A percentile compares a stretch with the other conserved stretches of the same genome.
phyloP scores from a whole-genome alignment of 2,329 filamentous ascomycete genomes.

The Talaromyces sp. region DNA sequence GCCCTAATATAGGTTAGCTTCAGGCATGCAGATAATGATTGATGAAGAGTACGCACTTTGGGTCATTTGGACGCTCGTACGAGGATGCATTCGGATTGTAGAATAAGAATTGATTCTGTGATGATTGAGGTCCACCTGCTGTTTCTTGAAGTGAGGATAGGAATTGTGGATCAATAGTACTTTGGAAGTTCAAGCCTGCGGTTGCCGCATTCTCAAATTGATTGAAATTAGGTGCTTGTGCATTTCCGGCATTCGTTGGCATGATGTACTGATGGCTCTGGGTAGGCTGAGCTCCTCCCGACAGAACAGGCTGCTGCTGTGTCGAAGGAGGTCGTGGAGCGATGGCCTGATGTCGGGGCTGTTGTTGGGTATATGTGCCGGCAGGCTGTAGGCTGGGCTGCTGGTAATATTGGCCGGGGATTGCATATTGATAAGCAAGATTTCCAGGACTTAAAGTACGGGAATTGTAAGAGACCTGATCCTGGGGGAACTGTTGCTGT shows the following conservation, averaged over 20 bases:
- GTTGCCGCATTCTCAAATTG: constrained; percentile 27
- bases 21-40: not conserved
- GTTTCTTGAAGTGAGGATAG: constrained; percentile 29
- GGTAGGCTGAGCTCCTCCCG: constrained; percentile 13
- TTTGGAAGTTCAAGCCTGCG: constrained; percentile 27
- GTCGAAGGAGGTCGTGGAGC: constrained; percentile 23
- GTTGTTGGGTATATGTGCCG: constrained; percentile 29
- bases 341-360: constrained; percentile 20
- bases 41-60: constrained; percentile 26
- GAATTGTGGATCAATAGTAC: constrained; percentile 42
- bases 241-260: constrained; percentile 24
- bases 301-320: constrained; percentile 19
- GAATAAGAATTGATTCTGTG: constrained; percentile 30
- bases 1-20: constrained; percentile 11
- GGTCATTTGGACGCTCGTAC: constrained; percentile 27
- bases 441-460: constrained; percentile 28
- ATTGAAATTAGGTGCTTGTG: constrained; percentile 24
- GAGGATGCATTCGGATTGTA: constrained; percentile 24
- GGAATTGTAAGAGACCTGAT: constrained; percentile 31
- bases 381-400: constrained; percentile 27
- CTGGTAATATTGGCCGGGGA: constrained; percentile 32
- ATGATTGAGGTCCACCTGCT: constrained; percentile 23
- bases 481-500: constrained; percentile 27
- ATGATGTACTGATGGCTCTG: constrained; percentile 28
- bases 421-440: constrained; percentile 34